Evolutionary conservation across 192 early-diverging fungal genomes (phyloP).

Genomic region (Mortierella alpina): DNA sequence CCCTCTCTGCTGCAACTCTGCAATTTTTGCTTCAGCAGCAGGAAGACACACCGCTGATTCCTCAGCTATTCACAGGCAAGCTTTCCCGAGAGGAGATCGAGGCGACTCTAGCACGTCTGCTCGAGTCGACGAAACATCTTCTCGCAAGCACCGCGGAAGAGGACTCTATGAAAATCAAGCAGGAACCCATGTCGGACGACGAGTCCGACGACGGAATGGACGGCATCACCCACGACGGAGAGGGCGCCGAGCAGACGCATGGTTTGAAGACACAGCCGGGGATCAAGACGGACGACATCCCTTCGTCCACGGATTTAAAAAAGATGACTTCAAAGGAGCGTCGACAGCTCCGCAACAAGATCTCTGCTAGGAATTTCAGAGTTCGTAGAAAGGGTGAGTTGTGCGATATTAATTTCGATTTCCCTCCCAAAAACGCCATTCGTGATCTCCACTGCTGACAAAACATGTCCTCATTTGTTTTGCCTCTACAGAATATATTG

Average conservation of each 20-base stretch:
- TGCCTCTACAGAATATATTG: slow-evolving; percentile 31
- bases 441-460: not conserved
- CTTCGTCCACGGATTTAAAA: slow-evolving; percentile 67
- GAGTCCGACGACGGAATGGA: slow-evolving; percentile 44
- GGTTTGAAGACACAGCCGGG: slow-evolving; percentile 54
- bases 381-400: slow-evolving; percentile 80
- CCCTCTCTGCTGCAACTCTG: slow-evolving; percentile 48
- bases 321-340: slow-evolving; percentile 79
- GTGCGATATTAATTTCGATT: not conserved
- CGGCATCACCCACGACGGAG: not conserved
- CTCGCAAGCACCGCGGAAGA: slow-evolving; percentile 20
- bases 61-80: slow-evolving; percentile 49
- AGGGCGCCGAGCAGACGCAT: slow-evolving; percentile 31
- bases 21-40: slow-evolving; percentile 49
- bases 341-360: slow-evolving; percentile 88
- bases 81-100: slow-evolving; percentile 47
- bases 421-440: too few species aligned
- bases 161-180: slow-evolving; percentile 21
- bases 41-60: slow-evolving; percentile 43
- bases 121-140: slow-evolving; percentile 48
- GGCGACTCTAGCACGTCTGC: slow-evolving; percentile 34
- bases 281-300: slow-evolving; percentile 53
- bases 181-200: slow-evolving; percentile 42
- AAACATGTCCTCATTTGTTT: not conserved
- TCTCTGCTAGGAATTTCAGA: slow-evolving; percentile 87